These are phyloP conservation scores for Lunularia cruciata DNA, from an alignment of 225 moss, liverwort and hornwort species.

Conservation along the genomic window DNA sequence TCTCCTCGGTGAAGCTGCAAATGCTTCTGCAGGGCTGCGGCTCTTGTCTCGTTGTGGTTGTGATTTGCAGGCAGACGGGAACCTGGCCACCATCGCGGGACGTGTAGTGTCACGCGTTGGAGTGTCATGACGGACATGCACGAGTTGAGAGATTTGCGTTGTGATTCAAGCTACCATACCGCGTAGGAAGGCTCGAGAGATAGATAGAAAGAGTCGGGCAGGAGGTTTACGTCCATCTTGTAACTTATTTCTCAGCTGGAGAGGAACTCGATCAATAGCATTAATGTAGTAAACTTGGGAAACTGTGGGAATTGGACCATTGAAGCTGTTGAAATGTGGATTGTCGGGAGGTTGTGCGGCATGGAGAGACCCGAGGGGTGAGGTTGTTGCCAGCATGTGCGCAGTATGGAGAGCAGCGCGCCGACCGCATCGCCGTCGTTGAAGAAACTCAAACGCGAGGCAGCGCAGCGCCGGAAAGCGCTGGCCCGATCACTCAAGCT, in stretches of 20 bases:
- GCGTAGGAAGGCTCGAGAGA: no score
- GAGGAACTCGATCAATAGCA: no score
- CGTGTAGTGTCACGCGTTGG: background rate
- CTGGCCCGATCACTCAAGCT: conserved; percentile 69
- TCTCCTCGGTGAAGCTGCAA: background rate
- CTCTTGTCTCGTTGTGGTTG: background rate
- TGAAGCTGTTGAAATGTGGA: no score
- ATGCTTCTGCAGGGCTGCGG: background rate
- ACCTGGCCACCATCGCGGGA: background rate
- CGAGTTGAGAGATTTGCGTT: no score
- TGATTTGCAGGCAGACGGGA: background rate
- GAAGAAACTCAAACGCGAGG: conserved; percentile 84
- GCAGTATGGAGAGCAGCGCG: conserved; percentile 49
- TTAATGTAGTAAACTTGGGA: no score
- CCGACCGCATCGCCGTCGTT: conserved; percentile 52
- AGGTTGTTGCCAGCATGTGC: conserved; percentile 42
- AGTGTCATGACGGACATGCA: background rate
- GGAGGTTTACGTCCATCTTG: no score
- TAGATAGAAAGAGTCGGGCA: no score
- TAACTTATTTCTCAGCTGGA: no score
- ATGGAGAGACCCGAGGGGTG: conserved; percentile 10
- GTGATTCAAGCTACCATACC: no score
- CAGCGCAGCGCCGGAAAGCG: conserved; percentile 64
- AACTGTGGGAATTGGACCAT: no score
- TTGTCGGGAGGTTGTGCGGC: no score